These are phyloP conservation scores for Aspergillus floridensis DNA, from an alignment of 2,329 filamentous ascomycete genomes.

Conservation along the genomic window DNA sequence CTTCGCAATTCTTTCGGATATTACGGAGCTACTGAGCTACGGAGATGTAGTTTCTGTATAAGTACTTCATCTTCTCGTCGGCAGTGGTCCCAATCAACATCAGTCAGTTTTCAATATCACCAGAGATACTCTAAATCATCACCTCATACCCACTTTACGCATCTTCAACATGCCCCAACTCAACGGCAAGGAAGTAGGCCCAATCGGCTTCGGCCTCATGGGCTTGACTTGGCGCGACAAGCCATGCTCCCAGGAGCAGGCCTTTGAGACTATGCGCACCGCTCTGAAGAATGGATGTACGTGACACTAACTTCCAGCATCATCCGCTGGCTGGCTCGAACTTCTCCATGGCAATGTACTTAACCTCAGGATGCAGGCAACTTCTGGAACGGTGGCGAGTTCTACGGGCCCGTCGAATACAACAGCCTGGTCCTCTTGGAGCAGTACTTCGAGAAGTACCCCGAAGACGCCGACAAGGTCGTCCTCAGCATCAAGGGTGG, in stretches of 20 bases:
- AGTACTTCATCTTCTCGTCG: background rate
- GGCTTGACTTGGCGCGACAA: conserved; percentile 33
- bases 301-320: background rate
- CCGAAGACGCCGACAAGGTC: conserved; percentile 62
- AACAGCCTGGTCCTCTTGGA: conserved; percentile 61
- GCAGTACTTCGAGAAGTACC: conserved; percentile 62
- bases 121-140: background rate
- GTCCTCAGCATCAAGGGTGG: conserved; percentile 64
- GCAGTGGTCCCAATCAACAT: background rate
- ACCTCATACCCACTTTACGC: background rate
- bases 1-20: background rate
- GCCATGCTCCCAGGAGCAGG: conserved; percentile 29
- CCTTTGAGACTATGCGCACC: conserved; percentile 56
- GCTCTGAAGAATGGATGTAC: conserved; percentile 44
- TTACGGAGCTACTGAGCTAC: background rate
- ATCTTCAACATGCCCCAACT: background rate
- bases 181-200: background rate
- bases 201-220: background rate
- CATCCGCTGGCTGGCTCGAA: background rate
- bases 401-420: conserved; percentile 60
- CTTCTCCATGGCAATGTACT: background rate
- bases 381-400: conserved; percentile 63
- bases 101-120: background rate
- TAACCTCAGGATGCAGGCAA: conserved; percentile 29
- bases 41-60: background rate